Percentiles rank a stretch among this genome's conserved stretches.
phyloP scores from a whole-genome alignment of 2,329 filamentous ascomycete species.

The Xylaria sp. region DNA sequence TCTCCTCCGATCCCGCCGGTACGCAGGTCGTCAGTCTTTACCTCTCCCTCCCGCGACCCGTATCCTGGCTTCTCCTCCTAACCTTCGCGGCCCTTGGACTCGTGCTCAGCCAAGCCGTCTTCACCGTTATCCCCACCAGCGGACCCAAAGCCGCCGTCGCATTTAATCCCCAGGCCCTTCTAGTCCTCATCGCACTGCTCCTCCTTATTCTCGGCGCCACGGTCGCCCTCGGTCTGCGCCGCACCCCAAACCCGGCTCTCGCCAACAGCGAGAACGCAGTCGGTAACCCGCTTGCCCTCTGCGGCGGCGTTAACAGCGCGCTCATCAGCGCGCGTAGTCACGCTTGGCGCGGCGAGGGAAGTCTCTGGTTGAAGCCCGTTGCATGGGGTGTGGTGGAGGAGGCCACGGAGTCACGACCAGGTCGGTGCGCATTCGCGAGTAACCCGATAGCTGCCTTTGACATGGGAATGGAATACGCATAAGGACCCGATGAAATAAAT shows the following conservation, averaged over 20 bases:
- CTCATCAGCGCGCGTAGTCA: slow-evolving; percentile 49
- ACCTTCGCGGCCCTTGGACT: slow-evolving; percentile 43
- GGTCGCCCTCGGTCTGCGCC: slow-evolving; percentile 37
- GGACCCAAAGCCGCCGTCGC: slow-evolving; percentile 30
- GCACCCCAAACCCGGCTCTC: slow-evolving; percentile 35
- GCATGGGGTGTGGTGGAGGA: slow-evolving; percentile 44
- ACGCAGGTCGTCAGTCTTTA: slow-evolving; percentile 44
- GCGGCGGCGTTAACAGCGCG: slow-evolving; percentile 46
- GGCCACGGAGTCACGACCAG: slow-evolving; percentile 35
- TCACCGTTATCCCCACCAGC: slow-evolving; percentile 26
- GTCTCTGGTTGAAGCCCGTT: slow-evolving; percentile 36
- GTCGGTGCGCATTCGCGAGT: slow-evolving; percentile 42
- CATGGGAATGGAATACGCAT: slow-evolving; percentile 36
- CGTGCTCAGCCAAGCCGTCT: slow-evolving; percentile 42
- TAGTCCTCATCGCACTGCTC: slow-evolving; percentile 39
- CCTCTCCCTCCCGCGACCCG: slow-evolving; percentile 45
- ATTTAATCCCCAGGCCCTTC: slow-evolving; percentile 40
- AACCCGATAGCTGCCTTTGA: slow-evolving; percentile 33
- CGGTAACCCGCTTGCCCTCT: slow-evolving; percentile 46
- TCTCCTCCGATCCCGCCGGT: slow-evolving; percentile 41
- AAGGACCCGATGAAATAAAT: neutral
- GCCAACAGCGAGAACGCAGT: slow-evolving; percentile 35
- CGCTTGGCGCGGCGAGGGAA: slow-evolving; percentile 26
- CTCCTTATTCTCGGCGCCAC: slow-evolving; percentile 34
- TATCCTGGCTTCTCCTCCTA: slow-evolving; percentile 41